Conservation (phyloP, 495 filamentous ascomycete species). For the Penicillium coffeae region DNA sequence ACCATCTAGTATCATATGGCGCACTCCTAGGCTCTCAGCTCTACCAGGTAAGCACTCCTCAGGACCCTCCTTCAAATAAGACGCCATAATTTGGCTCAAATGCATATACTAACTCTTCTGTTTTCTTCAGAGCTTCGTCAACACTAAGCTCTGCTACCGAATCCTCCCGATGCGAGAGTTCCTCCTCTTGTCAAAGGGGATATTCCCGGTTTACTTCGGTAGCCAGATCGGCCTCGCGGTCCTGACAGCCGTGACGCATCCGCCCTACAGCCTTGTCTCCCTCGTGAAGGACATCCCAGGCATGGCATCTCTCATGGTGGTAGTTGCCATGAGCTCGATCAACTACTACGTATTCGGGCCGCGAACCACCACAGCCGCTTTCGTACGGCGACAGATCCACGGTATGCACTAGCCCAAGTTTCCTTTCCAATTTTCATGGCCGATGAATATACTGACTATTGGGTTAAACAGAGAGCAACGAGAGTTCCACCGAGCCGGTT, state of each 20-base stretch:
- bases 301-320: constrained; percentile 37
- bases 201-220: constrained; percentile 54
- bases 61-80: no score
- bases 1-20: constrained; percentile 51
- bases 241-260: constrained; percentile 43
- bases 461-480: constrained; percentile 11
- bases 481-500: constrained; percentile 7
- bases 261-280: constrained; percentile 37
- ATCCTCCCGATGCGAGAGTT: constrained; percentile 47
- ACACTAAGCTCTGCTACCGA: constrained; percentile 47
- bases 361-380: constrained; percentile 35
- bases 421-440: no score
- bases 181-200: constrained; percentile 45
- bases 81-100: no score
- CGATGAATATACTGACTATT: background rate
- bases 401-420: constrained; percentile 18
- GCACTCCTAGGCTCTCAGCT: constrained; percentile 50
- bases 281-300: constrained; percentile 26
- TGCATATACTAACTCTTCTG: no score
- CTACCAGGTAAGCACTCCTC: constrained; percentile 42
- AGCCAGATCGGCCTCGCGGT: constrained; percentile 40
- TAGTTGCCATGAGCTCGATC: constrained; percentile 35
- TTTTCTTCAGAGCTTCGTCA: constrained; percentile 41
- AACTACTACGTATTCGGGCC: constrained; percentile 49
- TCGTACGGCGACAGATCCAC: constrained; percentile 44